These are phyloP conservation scores for Exophiala spinifera DNA, from an alignment of 2,329 filamentous ascomycete species.

Conservation along the genomic window DNA sequence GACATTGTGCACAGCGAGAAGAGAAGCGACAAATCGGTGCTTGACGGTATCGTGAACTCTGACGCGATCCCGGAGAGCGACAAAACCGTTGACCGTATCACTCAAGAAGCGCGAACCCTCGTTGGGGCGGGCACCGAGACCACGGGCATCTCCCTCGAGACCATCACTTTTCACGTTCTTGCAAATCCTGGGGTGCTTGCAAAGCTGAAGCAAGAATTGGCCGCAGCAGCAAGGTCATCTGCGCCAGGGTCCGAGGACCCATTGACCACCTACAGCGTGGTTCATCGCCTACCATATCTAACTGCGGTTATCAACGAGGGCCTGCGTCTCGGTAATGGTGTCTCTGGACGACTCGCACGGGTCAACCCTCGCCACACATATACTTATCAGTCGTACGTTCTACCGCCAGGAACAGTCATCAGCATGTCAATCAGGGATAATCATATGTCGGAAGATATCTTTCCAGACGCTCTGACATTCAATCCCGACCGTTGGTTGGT, in stretches of 20 bases:
- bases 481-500: slow-evolving; percentile 31
- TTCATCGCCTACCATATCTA: slow-evolving; percentile 41
- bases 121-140: slow-evolving; percentile 28
- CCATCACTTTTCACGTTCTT: slow-evolving; percentile 24
- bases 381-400: slow-evolving; percentile 17
- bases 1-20: slow-evolving; percentile 19
- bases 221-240: slow-evolving; percentile 28
- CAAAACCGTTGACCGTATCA: slow-evolving; percentile 33
- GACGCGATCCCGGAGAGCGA: slow-evolving; percentile 33
- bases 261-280: slow-evolving; percentile 15
- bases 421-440: slow-evolving; percentile 28
- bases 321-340: slow-evolving; percentile 47
- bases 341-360: slow-evolving; percentile 31
- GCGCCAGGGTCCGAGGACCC: slow-evolving; percentile 10
- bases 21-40: slow-evolving; percentile 27
- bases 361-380: slow-evolving; percentile 17
- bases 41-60: slow-evolving; percentile 26
- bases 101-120: slow-evolving; percentile 26
- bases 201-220: slow-evolving; percentile 34
- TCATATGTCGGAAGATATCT: slow-evolving; percentile 18
- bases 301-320: slow-evolving; percentile 52
- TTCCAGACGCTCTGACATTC: slow-evolving; percentile 44
- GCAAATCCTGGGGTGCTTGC: slow-evolving; percentile 21
- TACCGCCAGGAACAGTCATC: slow-evolving; percentile 26
- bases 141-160: slow-evolving; percentile 22